Base-by-base conservation (phyloP, 352 stramenopile species). In the Pythium periplocum region DNA sequence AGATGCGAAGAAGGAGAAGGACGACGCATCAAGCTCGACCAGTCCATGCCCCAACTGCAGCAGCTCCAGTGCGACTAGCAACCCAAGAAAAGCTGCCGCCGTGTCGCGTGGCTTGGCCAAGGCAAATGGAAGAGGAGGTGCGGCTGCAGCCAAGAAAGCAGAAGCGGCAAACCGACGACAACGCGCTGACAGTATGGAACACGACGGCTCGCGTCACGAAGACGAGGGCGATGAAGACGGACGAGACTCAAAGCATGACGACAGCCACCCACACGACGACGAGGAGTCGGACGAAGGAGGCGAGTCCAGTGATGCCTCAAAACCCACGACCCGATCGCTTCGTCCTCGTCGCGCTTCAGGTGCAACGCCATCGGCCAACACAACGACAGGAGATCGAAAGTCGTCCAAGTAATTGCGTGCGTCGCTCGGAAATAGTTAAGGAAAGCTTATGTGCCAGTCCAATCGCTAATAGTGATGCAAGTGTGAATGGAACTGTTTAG, bases 221-320 rank as follows among this genome's bases (percentile, higher is more conserved):
- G 47, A 70, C 45, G 37, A 48, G 6, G 36, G 43, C 41, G 36
- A 51, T 41, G 48, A 63, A 49, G 48, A 55, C 5, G 46, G 55
- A 4, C n/a, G 8, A 5, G 44, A 43, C 7, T 38, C 32, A 30
- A 36, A 12, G 2, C 47, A 40, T 33, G 62, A 74, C 32, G 64
- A 71, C 49, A 69, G 61, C 55, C 43, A 68, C 69, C 45, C 63
- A 31, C 48, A 57, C 46, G 45, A 64, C 37, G 45, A 62, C 26
- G 54, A 50, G 12, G 64, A 65, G 2, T 34, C 31, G 4, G 68
- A 76, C 38, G 76, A 68, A 33, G 64, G 41, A 6, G 66, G 53
- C 30, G 76, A 87, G 17, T 86, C 73, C 6, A 86, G 66, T 11
- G 78, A 86, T 48, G 61, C 55, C 8, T 61, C 60, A 30, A 66